Evolutionary conservation across 192 early-diverging fungal species (phyloP), one percentile per base, ranked within the genome.

Genomic region (Coemansia furcata): DNA sequence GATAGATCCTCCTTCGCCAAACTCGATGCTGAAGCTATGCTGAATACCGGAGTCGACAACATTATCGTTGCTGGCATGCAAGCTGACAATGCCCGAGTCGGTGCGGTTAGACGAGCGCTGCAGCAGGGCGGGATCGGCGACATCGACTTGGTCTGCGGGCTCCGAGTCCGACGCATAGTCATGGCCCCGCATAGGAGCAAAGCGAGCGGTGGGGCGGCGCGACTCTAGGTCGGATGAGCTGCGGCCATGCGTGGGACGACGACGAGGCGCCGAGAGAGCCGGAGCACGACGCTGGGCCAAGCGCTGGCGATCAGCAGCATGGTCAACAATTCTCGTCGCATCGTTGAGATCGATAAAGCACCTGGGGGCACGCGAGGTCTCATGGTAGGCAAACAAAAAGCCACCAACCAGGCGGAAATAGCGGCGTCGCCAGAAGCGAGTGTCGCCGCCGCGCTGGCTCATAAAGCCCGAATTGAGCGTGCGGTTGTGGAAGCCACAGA

Each of bases 381-480:
- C 84, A 29, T 85, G 84, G 72, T 80, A 85, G 0, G 84, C 84
- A 64, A 85, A 76, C 55, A 85, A 62, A 54, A 80, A 83, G 1
- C 80, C 76, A 57, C 84, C 84, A 15, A 80, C 78, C 19, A 82
- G 77, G 30, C 77, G 63, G 57, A 83, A 85, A 60, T 83, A 83
- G 30, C 84, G 77, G 11, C 84, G 80, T 1, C 84, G 84, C 84
- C 84, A 85, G 72, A 85, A 85, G 11, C 77, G 71, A 35, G 74
- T 80, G n/a, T 82, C 84, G 43, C 81, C 77, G 54, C 84, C 84
- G 6, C 84, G 68, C 77, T 83, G 81, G 77, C 80, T 77, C 68
- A 85, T 76, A 37, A 68, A 85, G 15, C 84, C 84, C 6, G 77
- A 77, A 71, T 71, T 79, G 42, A 79, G 74, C 32, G 78, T 85